Conservation (phyloP, 306 rosid species). For the Castanea sativa region DNA sequence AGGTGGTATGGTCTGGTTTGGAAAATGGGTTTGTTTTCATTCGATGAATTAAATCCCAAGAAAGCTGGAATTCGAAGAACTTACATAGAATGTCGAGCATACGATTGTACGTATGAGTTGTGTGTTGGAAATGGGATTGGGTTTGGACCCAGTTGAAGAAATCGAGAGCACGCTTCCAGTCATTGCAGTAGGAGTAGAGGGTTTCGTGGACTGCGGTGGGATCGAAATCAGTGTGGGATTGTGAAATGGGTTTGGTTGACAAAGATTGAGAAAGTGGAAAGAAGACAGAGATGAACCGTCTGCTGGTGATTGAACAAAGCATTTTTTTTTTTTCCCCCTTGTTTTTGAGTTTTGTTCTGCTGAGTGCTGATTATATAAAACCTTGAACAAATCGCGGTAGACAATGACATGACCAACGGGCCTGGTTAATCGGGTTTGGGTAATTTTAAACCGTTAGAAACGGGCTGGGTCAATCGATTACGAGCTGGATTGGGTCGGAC, state of each 20-base stretch:
- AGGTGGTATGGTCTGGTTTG: constrained; percentile 66
- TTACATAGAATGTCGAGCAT: constrained; percentile 78
- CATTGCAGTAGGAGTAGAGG: constrained; percentile 63
- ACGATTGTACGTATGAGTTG: constrained; percentile 63
- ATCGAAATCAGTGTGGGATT: constrained; percentile 10
- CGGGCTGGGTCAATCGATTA: too few relatives aligned
- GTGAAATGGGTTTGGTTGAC: constrained; percentile 24
- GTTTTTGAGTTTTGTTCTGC: not conserved
- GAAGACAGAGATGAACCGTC: constrained; percentile 15
- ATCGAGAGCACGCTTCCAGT: constrained; percentile 77
- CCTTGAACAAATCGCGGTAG: too few relatives aligned
- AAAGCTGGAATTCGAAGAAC: constrained; percentile 67
- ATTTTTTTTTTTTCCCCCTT: not conserved
- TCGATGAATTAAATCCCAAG: constrained; percentile 61
- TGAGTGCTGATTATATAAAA: not conserved
- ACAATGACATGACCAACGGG: too few relatives aligned
- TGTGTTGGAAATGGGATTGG: constrained; percentile 41
- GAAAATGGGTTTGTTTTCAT: constrained; percentile 50
- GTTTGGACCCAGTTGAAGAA: constrained; percentile 74
- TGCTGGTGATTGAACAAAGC: constrained; percentile 20
- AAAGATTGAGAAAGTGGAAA: constrained; percentile 12
- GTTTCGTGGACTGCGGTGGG: constrained; percentile 48
- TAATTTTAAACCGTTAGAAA: too few relatives aligned
- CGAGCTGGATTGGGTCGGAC: too few relatives aligned
- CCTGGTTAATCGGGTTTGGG: too few relatives aligned